Conservation (phyloP, 179 eudicot species). For the Corrigiola litoralis region DNA sequence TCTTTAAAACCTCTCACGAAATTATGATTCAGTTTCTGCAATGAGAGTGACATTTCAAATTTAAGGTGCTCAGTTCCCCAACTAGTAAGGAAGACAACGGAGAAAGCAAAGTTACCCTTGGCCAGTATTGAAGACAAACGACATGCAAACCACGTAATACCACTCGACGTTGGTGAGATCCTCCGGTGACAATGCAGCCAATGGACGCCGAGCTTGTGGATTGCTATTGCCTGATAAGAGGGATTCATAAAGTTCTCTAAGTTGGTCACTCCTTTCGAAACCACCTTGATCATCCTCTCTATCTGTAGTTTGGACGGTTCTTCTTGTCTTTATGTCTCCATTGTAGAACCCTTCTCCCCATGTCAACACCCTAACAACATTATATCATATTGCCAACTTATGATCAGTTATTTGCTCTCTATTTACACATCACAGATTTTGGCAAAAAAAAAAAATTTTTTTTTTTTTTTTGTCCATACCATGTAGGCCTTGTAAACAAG, state of each 20-base stretch:
- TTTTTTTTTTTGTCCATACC: too few relatives aligned
- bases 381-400: too few relatives aligned
- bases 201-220: slow-evolving; percentile 18
- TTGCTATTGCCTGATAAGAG: slow-evolving; percentile 37
- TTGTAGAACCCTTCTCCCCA: slow-evolving; percentile 91
- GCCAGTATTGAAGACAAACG: slow-evolving; percentile 54
- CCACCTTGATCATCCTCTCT: slow-evolving; percentile 44
- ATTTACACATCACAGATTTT: too few relatives aligned
- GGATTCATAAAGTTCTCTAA: slow-evolving; percentile 65
- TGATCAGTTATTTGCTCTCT: too few relatives aligned
- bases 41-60: background rate
- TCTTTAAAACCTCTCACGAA: too few relatives aligned
- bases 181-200: slow-evolving; percentile 67
- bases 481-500: too few relatives aligned
- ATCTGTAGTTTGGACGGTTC: slow-evolving; percentile 51
- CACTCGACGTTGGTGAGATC: slow-evolving; percentile 80
- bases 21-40: too few relatives aligned
- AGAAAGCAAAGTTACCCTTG: slow-evolving; percentile 48
- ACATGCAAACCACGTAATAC: slow-evolving; percentile 95
- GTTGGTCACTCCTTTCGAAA: slow-evolving; percentile 67
- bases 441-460: too few relatives aligned
- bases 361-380: slow-evolving; percentile 39
- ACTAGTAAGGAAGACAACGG: background rate
- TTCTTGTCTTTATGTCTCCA: slow-evolving; percentile 81
- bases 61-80: too few relatives aligned